These are phyloP conservation scores for Rhazya stricta DNA, from an alignment of 257 asterid genomes.

Conservation along the genomic window DNA sequence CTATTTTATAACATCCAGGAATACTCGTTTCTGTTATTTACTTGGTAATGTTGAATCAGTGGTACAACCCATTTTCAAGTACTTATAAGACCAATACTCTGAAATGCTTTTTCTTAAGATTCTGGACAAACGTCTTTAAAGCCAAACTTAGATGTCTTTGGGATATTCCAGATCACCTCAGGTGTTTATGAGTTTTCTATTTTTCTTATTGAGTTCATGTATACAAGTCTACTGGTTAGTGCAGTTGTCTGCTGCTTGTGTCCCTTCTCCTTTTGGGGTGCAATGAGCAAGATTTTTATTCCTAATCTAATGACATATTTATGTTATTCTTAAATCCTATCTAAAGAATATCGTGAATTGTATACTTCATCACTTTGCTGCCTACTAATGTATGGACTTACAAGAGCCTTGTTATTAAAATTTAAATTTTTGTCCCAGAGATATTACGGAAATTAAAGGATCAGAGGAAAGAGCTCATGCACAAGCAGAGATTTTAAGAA, in stretches of 20 bases:
- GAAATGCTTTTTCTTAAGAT: neutral
- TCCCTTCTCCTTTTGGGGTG: neutral
- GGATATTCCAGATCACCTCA: neutral
- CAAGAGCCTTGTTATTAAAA: constrained; percentile 13
- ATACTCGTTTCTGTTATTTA: neutral
- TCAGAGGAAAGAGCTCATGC: constrained; percentile 73
- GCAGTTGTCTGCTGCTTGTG: neutral
- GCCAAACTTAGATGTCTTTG: neutral
- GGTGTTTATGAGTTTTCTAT: neutral
- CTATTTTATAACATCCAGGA: neutral
- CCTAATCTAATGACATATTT: neutral
- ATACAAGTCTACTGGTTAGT: neutral
- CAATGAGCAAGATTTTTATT: neutral
- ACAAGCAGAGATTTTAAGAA: constrained; percentile 70
- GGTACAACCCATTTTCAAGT: neutral
- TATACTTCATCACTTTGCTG: neutral
- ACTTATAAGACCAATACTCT: neutral
- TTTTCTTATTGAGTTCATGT: neutral
- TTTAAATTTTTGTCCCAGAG: constrained; percentile 34
- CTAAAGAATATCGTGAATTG: neutral
- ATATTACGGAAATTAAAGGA: constrained; percentile 63
- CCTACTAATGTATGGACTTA: constrained; percentile 2
- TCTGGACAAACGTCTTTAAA: neutral
- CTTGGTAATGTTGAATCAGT: neutral
- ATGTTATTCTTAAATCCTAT: neutral